phyloP scores from a whole-genome alignment of 257 asterid genomes.

The Capsicum rhomboideum region DNA sequence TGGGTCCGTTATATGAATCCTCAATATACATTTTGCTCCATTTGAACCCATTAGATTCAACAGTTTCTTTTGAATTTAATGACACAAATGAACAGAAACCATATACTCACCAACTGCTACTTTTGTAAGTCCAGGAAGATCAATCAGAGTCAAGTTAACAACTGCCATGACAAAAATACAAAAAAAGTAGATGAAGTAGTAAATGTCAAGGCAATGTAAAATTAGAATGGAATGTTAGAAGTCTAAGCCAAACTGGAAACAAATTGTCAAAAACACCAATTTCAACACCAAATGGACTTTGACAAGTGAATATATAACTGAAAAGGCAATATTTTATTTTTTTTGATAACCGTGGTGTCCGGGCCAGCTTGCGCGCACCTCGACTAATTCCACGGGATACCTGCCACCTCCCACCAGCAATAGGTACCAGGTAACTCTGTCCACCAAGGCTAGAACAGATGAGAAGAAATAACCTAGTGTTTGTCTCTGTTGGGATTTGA shows the following conservation, averaged over 20 bases:
- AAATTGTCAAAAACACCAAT: not conserved
- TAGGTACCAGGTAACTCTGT: no score
- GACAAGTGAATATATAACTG: not conserved
- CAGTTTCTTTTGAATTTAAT: not conserved
- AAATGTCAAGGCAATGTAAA: not conserved
- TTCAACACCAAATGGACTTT: not conserved
- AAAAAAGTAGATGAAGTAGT: not conserved
- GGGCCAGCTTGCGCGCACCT: no score
- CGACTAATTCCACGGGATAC: no score
- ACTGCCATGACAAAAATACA: constrained; percentile 40
- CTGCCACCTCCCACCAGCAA: no score
- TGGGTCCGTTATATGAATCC: not conserved
- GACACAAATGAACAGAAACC: not conserved
- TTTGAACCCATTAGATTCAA: not conserved
- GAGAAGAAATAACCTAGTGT: no score
- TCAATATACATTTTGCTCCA: not conserved
- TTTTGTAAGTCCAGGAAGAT: constrained; percentile 98
- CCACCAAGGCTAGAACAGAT: no score
- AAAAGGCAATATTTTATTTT: no score
- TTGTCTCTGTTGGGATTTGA: no score
- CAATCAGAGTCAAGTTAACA: constrained; percentile 85
- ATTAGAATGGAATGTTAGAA: not conserved
- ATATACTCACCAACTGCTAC: constrained; percentile 89
- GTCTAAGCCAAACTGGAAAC: not conserved
- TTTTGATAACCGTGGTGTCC: no score